phyloP scores from a whole-genome alignment of 305 asterid genomes.

The Solanum aculeatissimum region DNA sequence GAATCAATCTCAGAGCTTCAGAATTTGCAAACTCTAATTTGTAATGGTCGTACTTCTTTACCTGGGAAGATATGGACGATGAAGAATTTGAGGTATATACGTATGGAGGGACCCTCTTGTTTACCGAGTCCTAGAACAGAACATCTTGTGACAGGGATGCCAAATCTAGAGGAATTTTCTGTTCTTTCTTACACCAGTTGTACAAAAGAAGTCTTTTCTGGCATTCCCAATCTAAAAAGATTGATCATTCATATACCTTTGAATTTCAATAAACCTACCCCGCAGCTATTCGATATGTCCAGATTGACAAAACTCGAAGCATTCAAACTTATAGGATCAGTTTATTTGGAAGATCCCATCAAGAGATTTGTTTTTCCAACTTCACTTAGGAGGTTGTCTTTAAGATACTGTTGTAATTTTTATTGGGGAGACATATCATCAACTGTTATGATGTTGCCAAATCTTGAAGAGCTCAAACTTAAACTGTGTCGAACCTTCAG shows the following conservation, averaged over 20 bases:
- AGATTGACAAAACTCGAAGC: not conserved
- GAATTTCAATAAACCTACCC: accelerated
- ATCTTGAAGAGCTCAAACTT: not conserved
- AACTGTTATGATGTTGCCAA: not conserved
- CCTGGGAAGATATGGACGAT: not conserved
- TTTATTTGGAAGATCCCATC: accelerated
- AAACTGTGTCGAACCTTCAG: accelerated
- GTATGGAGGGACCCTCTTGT: not conserved
- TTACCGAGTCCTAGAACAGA: not conserved
- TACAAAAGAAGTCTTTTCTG: not conserved
- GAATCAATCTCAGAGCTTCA: not conserved
- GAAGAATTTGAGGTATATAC: not conserved
- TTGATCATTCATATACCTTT: not conserved
- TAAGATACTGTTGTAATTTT: not conserved
- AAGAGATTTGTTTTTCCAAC: not conserved
- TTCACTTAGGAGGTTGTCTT: not conserved
- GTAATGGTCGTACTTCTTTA: not conserved
- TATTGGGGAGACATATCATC: not conserved
- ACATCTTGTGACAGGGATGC: too few relatives aligned
- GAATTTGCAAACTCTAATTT: not conserved
- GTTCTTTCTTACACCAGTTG: not conserved
- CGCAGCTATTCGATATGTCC: not conserved
- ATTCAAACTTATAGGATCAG: accelerated
- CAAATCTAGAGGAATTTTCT: too few relatives aligned
- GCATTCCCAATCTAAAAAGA: not conserved